Evolutionary conservation across 495 filamentous ascomycete genomes (phyloP).

Genomic region (Penicillium desertorum): DNA sequence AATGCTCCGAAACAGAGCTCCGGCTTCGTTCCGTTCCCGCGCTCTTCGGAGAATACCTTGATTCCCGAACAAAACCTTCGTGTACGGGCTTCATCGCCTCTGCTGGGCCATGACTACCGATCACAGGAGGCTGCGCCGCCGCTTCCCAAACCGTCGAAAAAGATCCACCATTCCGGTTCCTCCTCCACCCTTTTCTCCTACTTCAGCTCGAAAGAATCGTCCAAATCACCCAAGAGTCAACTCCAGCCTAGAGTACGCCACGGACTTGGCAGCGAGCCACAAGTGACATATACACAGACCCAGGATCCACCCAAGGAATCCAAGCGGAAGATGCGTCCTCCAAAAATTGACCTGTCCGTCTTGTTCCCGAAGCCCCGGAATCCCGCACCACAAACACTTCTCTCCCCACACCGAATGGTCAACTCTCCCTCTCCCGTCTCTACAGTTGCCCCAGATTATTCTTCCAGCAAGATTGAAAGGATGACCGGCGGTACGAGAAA

Average conservation of each 20-base stretch:
- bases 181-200: conserved; percentile 39
- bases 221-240: conserved; percentile 20
- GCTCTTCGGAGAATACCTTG: conserved; percentile 17
- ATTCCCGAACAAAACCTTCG: conserved; percentile 36
- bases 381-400: conserved; percentile 28
- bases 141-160: conserved; percentile 31
- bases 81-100: conserved; percentile 46
- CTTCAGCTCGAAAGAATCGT: conserved; percentile 37
- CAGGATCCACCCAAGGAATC: conserved; percentile 35
- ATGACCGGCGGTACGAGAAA: conserved; percentile 15
- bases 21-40: conserved; percentile 32
- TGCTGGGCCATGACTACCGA: conserved; percentile 41
- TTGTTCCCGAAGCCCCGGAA: conserved; percentile 48
- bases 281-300: conserved; percentile 27
- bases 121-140: conserved; percentile 28
- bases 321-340: conserved; percentile 44
- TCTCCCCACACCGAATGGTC: conserved; percentile 49
- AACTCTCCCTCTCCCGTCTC: conserved; percentile 47
- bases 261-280: conserved; percentile 25
- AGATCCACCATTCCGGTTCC: conserved; percentile 40
- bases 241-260: conserved; percentile 29
- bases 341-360: conserved; percentile 45
- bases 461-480: conserved; percentile 21
- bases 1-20: conserved; percentile 22
- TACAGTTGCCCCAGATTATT: conserved; percentile 31